Conservation (phyloP, 1,284 basidiomycete species). For the Cryptococcus sp. region DNA sequence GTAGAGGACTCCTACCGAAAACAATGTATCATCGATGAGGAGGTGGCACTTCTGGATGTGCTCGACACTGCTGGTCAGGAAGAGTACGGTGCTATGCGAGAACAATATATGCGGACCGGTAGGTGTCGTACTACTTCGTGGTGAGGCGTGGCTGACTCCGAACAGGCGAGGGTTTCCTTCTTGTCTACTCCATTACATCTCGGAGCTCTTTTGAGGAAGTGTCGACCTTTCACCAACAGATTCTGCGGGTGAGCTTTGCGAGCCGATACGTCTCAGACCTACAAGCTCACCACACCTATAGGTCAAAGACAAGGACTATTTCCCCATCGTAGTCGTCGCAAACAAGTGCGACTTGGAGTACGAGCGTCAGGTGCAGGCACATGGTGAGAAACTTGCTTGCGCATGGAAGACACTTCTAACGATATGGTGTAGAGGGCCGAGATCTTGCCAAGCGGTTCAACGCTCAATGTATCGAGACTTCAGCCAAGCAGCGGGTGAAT, state of each 20-base stretch:
- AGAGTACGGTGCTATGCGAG: slow-evolving; percentile 75
- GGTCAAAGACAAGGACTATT: slow-evolving; percentile 94
- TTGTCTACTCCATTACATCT: slow-evolving; percentile 98
- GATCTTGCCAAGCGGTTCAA: slow-evolving; percentile 95
- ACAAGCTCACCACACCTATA: slow-evolving; percentile 12
- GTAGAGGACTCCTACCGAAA: slow-evolving; percentile 86
- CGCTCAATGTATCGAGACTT: slow-evolving; percentile 97
- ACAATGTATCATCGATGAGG: slow-evolving; percentile 95
- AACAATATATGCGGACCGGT: slow-evolving; percentile 55
- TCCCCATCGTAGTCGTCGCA: slow-evolving; percentile 96
- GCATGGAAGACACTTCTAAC: not conserved
- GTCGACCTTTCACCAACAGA: slow-evolving; percentile 96
- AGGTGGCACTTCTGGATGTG: slow-evolving; percentile 95
- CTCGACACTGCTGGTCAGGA: slow-evolving; percentile 99
- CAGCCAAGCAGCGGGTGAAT: slow-evolving; percentile 96
- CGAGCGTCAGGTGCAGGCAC: slow-evolving; percentile 95
- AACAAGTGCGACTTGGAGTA: slow-evolving; percentile 99
- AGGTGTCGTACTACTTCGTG: slow-evolving; percentile 57
- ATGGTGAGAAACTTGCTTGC: slow-evolving; percentile 63
- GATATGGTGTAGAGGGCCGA: slow-evolving; percentile 74
- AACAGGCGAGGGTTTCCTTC: slow-evolving; percentile 97
- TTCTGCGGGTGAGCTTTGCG: slow-evolving; percentile 67
- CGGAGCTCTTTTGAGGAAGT: slow-evolving; percentile 98
- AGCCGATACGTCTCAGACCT: not conserved
- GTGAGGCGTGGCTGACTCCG: slow-evolving; percentile 1